These are phyloP conservation scores for Sugiyamaella floridensis DNA, from an alignment of 805 yeast genomes.

Conservation along the genomic window DNA sequence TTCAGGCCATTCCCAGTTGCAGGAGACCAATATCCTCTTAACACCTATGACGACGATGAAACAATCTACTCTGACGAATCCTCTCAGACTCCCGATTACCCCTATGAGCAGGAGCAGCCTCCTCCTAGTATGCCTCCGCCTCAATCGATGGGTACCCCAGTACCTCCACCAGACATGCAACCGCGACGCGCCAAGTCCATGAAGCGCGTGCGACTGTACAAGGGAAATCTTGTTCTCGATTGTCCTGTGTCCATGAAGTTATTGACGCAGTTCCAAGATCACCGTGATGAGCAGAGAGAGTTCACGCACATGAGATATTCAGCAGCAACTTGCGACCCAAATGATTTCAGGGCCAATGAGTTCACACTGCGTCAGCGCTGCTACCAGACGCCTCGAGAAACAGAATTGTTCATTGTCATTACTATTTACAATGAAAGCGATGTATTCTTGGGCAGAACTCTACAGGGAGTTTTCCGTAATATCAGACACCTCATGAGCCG, in stretches of 20 bases:
- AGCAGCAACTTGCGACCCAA: constrained; percentile 90
- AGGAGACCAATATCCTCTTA: constrained; percentile 34
- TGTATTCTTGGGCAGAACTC: constrained; percentile 69
- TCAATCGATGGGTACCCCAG: background rate
- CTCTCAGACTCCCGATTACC: constrained; percentile 19
- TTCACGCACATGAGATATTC: constrained; percentile 85
- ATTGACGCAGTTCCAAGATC: constrained; percentile 45
- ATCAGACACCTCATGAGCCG: constrained; percentile 66
- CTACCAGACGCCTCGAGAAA: constrained; percentile 68
- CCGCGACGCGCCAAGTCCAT: constrained; percentile 31
- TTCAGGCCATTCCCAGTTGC: constrained; percentile 32
- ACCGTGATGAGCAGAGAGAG: constrained; percentile 48
- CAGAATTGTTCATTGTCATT: constrained; percentile 78
- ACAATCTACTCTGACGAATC: constrained; percentile 14
- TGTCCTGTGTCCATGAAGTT: constrained; percentile 79
- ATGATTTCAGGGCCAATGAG: constrained; percentile 49
- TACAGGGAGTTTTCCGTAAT: constrained; percentile 87
- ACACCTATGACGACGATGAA: constrained; percentile 25
- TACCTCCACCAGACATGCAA: constrained; percentile 26
- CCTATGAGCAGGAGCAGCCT: background rate
- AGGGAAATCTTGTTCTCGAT: constrained; percentile 79
- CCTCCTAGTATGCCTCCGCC: constrained; percentile 2
- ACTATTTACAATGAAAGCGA: constrained; percentile 92
- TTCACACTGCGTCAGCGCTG: constrained; percentile 81
- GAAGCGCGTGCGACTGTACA: constrained; percentile 47